Evolutionary conservation across 148 eudicot species (phyloP).

Genomic region (Vaccinium macrocarpon): DNA sequence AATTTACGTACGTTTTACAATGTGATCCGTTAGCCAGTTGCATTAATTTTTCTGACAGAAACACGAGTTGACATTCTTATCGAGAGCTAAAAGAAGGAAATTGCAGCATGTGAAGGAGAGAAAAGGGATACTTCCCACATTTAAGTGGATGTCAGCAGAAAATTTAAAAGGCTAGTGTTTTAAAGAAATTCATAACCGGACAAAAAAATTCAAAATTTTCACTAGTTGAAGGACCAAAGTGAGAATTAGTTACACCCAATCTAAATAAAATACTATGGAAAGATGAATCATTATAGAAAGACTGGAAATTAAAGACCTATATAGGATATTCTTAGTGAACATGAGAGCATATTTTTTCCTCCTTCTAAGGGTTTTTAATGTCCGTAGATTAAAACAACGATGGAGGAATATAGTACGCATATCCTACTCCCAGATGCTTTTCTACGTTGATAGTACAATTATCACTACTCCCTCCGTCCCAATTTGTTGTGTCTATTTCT

Average conservation of each 20-base stretch:
- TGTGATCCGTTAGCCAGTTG: no score
- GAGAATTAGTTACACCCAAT: not conserved
- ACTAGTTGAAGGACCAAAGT: not conserved
- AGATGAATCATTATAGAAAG: not conserved
- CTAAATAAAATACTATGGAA: no score
- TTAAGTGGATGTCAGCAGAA: not conserved
- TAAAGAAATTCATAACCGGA: not conserved
- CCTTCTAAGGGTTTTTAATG: not conserved
- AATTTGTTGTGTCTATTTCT: no score
- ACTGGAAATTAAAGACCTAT: not conserved
- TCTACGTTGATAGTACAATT: not conserved
- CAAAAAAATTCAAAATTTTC: not conserved
- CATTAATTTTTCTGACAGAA: no score
- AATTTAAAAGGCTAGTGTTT: not conserved
- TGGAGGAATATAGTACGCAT: not conserved
- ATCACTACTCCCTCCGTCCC: no score
- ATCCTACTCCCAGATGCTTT: not conserved
- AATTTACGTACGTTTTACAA: no score
- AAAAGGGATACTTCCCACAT: no score
- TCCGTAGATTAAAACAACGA: not conserved
- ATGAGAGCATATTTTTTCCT: not conserved
- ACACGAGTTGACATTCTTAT: not conserved
- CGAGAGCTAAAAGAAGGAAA: not conserved
- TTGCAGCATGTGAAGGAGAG: not conserved
- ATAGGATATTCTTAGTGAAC: not conserved